Evolutionary conservation across 495 filamentous ascomycete species (phyloP).

Genomic region (Aspergillus indologenus): DNA sequence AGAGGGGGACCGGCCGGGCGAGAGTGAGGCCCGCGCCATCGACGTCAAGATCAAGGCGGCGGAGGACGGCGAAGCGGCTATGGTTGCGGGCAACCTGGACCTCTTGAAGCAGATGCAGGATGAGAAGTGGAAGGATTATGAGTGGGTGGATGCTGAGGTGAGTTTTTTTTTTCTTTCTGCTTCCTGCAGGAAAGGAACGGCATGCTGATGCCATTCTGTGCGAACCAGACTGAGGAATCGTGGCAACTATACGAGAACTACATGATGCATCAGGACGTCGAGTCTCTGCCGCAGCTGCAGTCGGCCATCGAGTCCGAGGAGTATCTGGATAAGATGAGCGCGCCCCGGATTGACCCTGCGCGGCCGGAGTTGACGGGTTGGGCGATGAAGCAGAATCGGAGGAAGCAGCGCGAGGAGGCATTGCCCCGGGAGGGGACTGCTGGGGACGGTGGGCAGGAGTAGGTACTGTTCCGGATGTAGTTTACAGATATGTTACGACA

Average conservation of each 20-base stretch:
- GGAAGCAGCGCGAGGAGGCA: slow-evolving; percentile 28
- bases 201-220: slow-evolving; percentile 1
- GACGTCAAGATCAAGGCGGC: slow-evolving; percentile 66
- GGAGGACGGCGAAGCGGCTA: slow-evolving; percentile 51
- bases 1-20: slow-evolving; percentile 43
- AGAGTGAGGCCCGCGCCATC: slow-evolving; percentile 57
- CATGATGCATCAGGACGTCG: slow-evolving; percentile 55
- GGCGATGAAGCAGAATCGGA: slow-evolving; percentile 50
- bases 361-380: slow-evolving; percentile 47
- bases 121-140: slow-evolving; percentile 62
- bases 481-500: too few species aligned
- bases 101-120: slow-evolving; percentile 60
- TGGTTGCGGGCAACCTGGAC: slow-evolving; percentile 50
- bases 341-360: slow-evolving; percentile 55
- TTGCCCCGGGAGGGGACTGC: slow-evolving; percentile 18
- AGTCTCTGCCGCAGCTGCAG: slow-evolving; percentile 47
- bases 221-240: slow-evolving; percentile 52
- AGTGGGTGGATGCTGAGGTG: slow-evolving; percentile 69
- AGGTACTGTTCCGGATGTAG: slow-evolving; percentile 8
- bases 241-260: slow-evolving; percentile 58
- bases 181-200: too few species aligned
- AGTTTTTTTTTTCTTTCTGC: too few species aligned
- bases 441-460: slow-evolving; percentile 22
- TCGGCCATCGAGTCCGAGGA: slow-evolving; percentile 53
- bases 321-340: slow-evolving; percentile 65